Evolutionary conservation across 352 stramenopile genomes (phyloP).

Genomic region (Thraustotheca clavata): DNA sequence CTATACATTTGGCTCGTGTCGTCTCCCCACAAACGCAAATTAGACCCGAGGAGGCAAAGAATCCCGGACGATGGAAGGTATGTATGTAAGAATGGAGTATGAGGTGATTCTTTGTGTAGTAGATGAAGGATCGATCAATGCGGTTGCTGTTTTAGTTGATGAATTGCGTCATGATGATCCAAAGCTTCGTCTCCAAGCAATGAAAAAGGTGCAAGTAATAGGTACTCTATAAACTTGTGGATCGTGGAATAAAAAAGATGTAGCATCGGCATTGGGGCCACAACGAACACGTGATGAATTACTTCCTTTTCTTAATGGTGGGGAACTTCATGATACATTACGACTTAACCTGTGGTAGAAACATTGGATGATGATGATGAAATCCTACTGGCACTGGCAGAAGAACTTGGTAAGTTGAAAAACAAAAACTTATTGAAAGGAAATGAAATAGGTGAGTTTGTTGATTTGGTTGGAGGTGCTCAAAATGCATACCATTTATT

Average conservation of each 20-base stretch:
- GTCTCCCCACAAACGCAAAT: slow-evolving; percentile 10
- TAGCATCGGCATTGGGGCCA: slow-evolving; percentile 81
- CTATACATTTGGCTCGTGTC: slow-evolving; percentile 11
- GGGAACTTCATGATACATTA: not conserved
- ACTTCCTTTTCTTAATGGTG: slow-evolving; percentile 95
- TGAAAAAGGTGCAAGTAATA: slow-evolving; percentile 86
- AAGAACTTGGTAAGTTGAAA: slow-evolving; percentile 64
- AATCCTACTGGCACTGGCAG: slow-evolving; percentile 91
- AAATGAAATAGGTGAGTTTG: slow-evolving; percentile 53
- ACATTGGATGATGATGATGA: slow-evolving; percentile 97
- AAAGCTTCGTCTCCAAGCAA: slow-evolving; percentile 87
- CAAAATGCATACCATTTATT: slow-evolving; percentile 86
- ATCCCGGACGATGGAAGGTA: slow-evolving; percentile 19
- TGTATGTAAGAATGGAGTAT: not conserved
- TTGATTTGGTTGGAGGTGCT: slow-evolving; percentile 86
- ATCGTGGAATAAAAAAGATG: not conserved
- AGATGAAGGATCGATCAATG: slow-evolving; percentile 72
- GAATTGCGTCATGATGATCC: slow-evolving; percentile 90
- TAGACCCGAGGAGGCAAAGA: not conserved
- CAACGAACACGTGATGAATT: slow-evolving; percentile 92
- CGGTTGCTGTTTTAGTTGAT: slow-evolving; percentile 87
- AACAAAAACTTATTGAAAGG: not conserved
- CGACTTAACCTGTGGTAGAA: slow-evolving; percentile 42
- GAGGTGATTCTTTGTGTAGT: too few species aligned
- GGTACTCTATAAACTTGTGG: slow-evolving; percentile 31